A percentile compares a stretch with the other conserved stretches of the same genome.
phyloP scores from a whole-genome alignment of 2,329 filamentous ascomycete genomes.

The Pseudogymnoascus verrucosus region DNA sequence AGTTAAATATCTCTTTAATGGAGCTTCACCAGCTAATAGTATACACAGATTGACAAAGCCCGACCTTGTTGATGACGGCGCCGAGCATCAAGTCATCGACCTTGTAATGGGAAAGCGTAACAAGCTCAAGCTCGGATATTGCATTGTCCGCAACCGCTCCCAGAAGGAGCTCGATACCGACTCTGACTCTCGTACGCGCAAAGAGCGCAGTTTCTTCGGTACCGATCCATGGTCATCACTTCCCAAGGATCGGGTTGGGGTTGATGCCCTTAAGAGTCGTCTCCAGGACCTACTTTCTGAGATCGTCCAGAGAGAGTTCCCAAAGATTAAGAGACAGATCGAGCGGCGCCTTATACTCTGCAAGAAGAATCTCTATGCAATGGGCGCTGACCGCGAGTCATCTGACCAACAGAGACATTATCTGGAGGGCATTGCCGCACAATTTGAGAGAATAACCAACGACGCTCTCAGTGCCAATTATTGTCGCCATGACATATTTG shows the following conservation, averaged over 20 bases:
- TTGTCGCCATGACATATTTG: not conserved
- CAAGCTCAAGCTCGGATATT: constrained; percentile 14
- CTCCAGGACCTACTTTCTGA: constrained; percentile 14
- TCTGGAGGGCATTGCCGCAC: constrained; percentile 23
- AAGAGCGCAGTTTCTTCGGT: constrained; percentile 8
- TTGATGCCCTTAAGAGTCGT: constrained; percentile 13
- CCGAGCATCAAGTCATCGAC: constrained; percentile 27
- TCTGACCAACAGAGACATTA: constrained; percentile 38
- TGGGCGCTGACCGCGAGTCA: constrained; percentile 41
- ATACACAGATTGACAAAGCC: constrained; percentile 40
- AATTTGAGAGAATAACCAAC: not conserved
- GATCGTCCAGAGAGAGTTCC: constrained; percentile 14
- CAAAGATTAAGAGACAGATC: constrained; percentile 13
- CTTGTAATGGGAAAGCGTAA: constrained; percentile 15
- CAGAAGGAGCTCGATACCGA: constrained; percentile 11
- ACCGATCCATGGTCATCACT: constrained; percentile 14
- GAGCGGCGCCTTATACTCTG: constrained; percentile 10
- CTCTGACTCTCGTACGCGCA: not conserved
- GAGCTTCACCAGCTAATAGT: not conserved
- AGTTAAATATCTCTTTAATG: not conserved
- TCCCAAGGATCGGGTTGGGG: constrained; percentile 15
- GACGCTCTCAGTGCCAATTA: not conserved
- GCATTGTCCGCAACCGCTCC: constrained; percentile 19
- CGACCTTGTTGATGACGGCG: constrained; percentile 39
- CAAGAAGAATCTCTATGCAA: constrained; percentile 15